Base-by-base conservation (phyloP, 768 basidiomycete genomes). In the Hemileccinum rubropunctum region DNA sequence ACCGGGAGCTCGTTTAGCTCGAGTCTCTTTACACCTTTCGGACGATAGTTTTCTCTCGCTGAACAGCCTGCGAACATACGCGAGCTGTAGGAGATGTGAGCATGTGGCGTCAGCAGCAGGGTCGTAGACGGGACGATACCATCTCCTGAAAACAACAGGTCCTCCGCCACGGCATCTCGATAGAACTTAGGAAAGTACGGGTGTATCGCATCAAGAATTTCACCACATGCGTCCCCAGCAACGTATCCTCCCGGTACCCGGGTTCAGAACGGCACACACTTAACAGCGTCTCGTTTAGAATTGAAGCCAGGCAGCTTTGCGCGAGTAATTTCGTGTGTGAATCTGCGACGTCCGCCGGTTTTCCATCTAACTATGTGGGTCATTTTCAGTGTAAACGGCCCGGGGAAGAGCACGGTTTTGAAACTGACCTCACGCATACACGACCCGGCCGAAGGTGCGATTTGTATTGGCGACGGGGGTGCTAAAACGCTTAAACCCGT, bases 371-470 rank as follows among this genome's bases (percentile, higher is more conserved):
- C 10, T 3, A 5, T 11, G 3, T 39, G 88, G 86, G 76, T 90
- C 35, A 84, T 91, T 37, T 85, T 91, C 2, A 89, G 88, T 5
- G 75, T 74, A 30, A 91, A 91, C 52, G 88, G 88, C 7, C 86
- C 85, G 0, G 88, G 84, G 2, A 91, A 91, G 68, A 87, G 84
- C 61, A 91, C 88, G 1, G 79, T 91, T 41, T 70, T 91, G 36
- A 91, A 91, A 62, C 73, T 91, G 39, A 76, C 85, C 26, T 68
- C 80, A 18, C 80, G 89, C 21, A 63, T 91, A 21, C 88, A 89
- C 53, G 87, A 91, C 57, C 77, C 80, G 0, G 70, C 69, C 2
- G 83, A 86, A 47, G 88, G 88, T 18, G 68, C 75, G 34, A 90
- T 91, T 38, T 65, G 85, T 13, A 64, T 91, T 26, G 79, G 88